phyloP scores from a whole-genome alignment of 495 filamentous ascomycete genomes.

The Penicillium maclennaniae region DNA sequence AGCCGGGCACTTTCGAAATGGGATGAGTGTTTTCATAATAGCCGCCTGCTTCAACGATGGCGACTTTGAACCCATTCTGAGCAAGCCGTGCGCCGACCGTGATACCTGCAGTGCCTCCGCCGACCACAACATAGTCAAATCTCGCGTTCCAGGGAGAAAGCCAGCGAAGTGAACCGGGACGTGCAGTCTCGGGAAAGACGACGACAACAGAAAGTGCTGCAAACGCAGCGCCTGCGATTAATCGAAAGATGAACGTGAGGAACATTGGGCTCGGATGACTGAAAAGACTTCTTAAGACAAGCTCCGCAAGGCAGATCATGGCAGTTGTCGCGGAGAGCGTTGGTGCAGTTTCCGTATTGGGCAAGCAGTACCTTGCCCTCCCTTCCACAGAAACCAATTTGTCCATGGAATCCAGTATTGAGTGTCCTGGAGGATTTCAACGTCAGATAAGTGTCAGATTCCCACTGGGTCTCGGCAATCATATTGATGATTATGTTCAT shows the following conservation, averaged over 20 bases:
- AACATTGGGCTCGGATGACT: not conserved
- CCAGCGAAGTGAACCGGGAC: conserved; percentile 2
- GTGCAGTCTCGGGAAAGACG: not conserved
- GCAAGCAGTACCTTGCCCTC: too few species aligned
- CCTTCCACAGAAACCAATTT: too few species aligned
- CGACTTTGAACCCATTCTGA: conserved; percentile 32
- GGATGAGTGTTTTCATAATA: conserved; percentile 48
- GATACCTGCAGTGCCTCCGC: conserved; percentile 51
- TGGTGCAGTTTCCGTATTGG: too few species aligned
- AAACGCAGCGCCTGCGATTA: not conserved
- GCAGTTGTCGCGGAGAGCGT: too few species aligned
- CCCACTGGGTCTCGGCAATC: too few species aligned
- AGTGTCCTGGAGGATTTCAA: too few species aligned
- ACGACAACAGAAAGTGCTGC: not conserved
- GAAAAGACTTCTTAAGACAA: too few species aligned
- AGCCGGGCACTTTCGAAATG: conserved; percentile 45
- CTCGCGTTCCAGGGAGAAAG: conserved; percentile 2
- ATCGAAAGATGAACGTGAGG: not conserved
- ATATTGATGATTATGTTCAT: too few species aligned
- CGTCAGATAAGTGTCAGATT: too few species aligned
- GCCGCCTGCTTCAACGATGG: conserved; percentile 56
- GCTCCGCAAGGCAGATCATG: not conserved
- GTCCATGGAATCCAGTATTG: too few species aligned
- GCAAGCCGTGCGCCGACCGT: conserved; percentile 44
- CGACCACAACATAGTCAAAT: conserved; percentile 52